Evolutionary conservation across 495 filamentous ascomycete species (phyloP), one percentile per base, ranked within the genome.

Genomic region (Entonaema liquescens): DNA sequence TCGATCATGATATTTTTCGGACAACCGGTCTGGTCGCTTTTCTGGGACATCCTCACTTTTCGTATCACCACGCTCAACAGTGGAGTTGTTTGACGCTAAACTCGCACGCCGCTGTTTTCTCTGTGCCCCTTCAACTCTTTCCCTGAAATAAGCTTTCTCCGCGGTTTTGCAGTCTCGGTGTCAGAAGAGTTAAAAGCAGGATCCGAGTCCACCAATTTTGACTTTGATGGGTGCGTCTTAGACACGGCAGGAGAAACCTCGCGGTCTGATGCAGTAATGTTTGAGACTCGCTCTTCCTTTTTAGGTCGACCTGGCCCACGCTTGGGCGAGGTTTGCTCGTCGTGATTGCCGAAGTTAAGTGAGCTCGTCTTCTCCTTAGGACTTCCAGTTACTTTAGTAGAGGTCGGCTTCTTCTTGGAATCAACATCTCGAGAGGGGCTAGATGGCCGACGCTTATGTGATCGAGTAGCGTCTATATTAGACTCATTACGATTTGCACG

Each of bases 111-210:
- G 78, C 55, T 85, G 81, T 70, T 84, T 49, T 89, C 86, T 40
- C 83, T 81, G 60, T 87, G 84, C 1, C 82, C 84, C 67, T 87
- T 86, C 21, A 88, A 72, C 33, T 88, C 88, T 62, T 84, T 84
- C 3, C 86, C 84, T 13, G 88, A 89, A 21, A 90, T 80, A 35
- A 90, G 78, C 71, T 88, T 89, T 4, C 87, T 82, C 49, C 86
- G 79, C 12, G 88, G 88, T 61, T 89, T 90, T 21, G 79, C 64
- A 8, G 82, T 68, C 49, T 88, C 86, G 1, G 82, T 83, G 52
- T 85, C 85, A 23, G 86, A 87, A 8, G 85, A 84, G 6, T 73
- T 76, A 36, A 78, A 73, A 17, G 79, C 79, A 40, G 77, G 49
- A 42, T 89, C 88, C 5, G 81, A 80, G 49, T 88, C 85, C 11